Percentiles rank a stretch among this genome's conserved stretches.
phyloP scores from a whole-genome alignment of 2,329 filamentous ascomycete genomes.

The Chaetomium globosum region DNA sequence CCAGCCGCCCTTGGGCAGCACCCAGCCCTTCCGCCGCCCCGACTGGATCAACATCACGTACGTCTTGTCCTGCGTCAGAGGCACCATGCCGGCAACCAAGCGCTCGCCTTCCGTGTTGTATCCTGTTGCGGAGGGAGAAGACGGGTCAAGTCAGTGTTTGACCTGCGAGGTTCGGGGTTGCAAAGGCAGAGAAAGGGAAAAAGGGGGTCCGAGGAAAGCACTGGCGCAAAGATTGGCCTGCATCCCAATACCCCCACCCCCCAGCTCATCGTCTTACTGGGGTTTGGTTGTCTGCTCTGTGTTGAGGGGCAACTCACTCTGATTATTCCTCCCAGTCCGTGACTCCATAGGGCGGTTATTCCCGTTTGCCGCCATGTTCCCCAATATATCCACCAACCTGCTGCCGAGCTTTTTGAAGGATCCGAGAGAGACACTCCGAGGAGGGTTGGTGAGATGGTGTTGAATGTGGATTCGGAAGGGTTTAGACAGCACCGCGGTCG shows the following conservation, averaged over 20 bases:
- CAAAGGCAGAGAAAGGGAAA: neutral
- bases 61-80: slow-evolving; percentile 80
- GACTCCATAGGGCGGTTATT: slow-evolving; percentile 67
- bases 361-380: slow-evolving; percentile 37
- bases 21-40: slow-evolving; percentile 88
- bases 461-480: neutral
- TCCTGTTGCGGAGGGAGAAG: slow-evolving; percentile 58
- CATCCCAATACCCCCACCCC: neutral
- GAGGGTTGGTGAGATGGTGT: slow-evolving; percentile 19
- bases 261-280: slow-evolving; percentile 29
- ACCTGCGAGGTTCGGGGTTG: slow-evolving; percentile 35
- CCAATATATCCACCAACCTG: neutral
- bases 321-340: slow-evolving; percentile 74
- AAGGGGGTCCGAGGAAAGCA: too few relatives aligned
- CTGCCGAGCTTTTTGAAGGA: slow-evolving; percentile 32
- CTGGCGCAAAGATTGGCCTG: too few relatives aligned
- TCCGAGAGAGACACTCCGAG: slow-evolving; percentile 13
- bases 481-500: slow-evolving; percentile 10
- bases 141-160: slow-evolving; percentile 45
- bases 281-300: neutral
- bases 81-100: slow-evolving; percentile 91
- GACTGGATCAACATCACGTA: slow-evolving; percentile 94
- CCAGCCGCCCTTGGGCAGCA: slow-evolving; percentile 97
- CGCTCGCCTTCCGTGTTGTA: slow-evolving; percentile 92
- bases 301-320: slow-evolving; percentile 63